Conservation (phyloP, 2,329 filamentous ascomycete species). For the Sporothrix brunneoviolacea region DNA sequence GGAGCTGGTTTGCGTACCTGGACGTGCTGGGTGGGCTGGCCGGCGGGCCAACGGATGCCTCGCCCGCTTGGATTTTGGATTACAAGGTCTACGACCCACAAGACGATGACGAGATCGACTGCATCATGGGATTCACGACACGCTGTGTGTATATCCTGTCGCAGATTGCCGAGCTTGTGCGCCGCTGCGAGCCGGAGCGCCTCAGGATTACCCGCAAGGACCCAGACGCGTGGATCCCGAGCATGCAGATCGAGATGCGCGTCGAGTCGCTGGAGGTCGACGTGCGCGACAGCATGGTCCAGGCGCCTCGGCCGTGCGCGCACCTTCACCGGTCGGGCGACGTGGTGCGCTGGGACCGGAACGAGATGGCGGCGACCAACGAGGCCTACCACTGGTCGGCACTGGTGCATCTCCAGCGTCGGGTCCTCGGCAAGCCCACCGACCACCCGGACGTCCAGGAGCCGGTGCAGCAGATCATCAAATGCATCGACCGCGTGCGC, state of each 20-base stretch:
- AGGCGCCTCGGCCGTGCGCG: constrained; percentile 35
- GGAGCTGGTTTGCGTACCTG: constrained; percentile 77
- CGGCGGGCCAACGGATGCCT: constrained; percentile 46
- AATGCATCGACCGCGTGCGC: constrained; percentile 54
- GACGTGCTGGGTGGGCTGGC: constrained; percentile 70
- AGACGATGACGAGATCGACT: constrained; percentile 65
- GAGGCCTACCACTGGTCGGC: constrained; percentile 75
- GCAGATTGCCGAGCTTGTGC: constrained; percentile 63
- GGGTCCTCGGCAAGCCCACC: constrained; percentile 58
- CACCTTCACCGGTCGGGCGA: constrained; percentile 44
- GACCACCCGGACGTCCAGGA: constrained; percentile 54
- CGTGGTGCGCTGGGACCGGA: constrained; percentile 50
- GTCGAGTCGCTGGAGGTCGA: constrained; percentile 56
- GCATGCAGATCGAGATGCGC: constrained; percentile 43
- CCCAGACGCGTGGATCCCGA: constrained; percentile 46
- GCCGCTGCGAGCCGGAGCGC: constrained; percentile 50
- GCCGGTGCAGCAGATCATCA: constrained; percentile 57
- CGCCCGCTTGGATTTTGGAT: constrained; percentile 45
- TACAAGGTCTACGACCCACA: constrained; percentile 44
- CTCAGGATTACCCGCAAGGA: constrained; percentile 6
- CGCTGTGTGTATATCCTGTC: constrained; percentile 64
- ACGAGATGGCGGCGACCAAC: constrained; percentile 65
- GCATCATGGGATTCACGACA: constrained; percentile 71
- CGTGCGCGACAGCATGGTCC: constrained; percentile 49
- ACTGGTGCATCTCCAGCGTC: constrained; percentile 66